These are phyloP conservation scores for Coemansia sp. DNA, from an alignment of 192 early-diverging fungal species.

Conservation along the genomic window DNA sequence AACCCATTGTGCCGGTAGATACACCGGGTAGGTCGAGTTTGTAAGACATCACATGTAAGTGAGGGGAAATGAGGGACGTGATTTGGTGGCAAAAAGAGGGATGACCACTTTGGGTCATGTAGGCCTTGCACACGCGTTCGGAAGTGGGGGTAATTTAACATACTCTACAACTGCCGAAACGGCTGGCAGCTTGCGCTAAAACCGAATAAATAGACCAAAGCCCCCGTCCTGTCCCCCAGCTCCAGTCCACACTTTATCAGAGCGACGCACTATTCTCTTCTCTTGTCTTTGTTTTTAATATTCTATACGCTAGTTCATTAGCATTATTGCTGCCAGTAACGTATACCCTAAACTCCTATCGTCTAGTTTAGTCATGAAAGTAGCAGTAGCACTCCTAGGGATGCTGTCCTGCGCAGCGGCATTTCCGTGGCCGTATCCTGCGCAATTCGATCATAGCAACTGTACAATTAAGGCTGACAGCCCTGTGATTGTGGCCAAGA, in stretches of 20 bases:
- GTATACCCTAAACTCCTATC: background rate
- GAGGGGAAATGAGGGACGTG: background rate
- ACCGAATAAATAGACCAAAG: background rate
- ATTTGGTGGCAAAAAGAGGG: background rate
- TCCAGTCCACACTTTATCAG: background rate
- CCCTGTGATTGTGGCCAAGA: slow-evolving; percentile 36
- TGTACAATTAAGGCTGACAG: slow-evolving; percentile 43
- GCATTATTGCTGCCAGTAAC: background rate
- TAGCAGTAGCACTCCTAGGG: slow-evolving; percentile 18
- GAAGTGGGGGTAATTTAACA: slow-evolving; percentile 7
- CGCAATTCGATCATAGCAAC: slow-evolving; percentile 20
- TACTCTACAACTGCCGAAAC: background rate
- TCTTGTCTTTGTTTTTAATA: background rate
- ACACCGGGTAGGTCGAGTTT: slow-evolving; percentile 3
- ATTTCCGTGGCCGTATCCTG: slow-evolving; percentile 50
- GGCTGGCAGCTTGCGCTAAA: background rate
- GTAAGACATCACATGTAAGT: background rate
- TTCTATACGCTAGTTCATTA: slow-evolving; percentile 1
- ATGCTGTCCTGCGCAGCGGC: slow-evolving; percentile 25
- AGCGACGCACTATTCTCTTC: background rate
- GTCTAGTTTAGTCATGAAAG: slow-evolving; percentile 10
- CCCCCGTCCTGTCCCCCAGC: background rate
- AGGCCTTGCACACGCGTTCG: background rate
- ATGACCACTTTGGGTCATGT: background rate
- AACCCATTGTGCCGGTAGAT: slow-evolving; percentile 3